A percentile compares a stretch with the other conserved stretches of the same genome.
phyloP scores from a whole-genome alignment of 2,329 filamentous ascomycete species.

The Verticillium dahliae region DNA sequence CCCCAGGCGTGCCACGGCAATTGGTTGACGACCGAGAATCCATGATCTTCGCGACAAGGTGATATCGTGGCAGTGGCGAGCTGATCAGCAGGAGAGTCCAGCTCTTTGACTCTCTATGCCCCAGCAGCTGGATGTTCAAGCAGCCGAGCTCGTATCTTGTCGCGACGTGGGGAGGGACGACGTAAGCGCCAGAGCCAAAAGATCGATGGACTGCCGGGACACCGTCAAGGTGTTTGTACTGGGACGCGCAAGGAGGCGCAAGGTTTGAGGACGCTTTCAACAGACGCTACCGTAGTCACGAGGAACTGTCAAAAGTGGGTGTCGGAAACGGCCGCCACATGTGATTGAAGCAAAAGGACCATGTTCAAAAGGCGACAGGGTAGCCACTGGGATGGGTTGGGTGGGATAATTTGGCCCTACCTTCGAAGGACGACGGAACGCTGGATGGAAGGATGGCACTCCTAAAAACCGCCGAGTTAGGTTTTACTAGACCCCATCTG shows the following conservation, averaged over 20 bases:
- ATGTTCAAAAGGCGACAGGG: not conserved
- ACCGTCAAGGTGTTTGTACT: not conserved
- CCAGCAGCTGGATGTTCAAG: not conserved
- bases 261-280: not conserved
- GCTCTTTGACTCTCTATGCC: not conserved
- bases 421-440: not conserved
- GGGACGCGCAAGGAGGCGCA: not conserved
- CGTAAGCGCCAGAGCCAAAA: not conserved
- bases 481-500: too few species aligned
- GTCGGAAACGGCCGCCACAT: not conserved
- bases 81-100: not conserved
- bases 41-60: not conserved
- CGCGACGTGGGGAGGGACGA: not conserved
- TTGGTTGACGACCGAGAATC: not conserved
- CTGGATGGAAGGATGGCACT: not conserved
- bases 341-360: not conserved
- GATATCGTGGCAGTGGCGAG: not conserved
- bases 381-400: not conserved
- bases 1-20: not conserved
- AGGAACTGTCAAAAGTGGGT: not conserved
- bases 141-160: not conserved
- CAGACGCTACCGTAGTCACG: not conserved
- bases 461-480: too few species aligned
- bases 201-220: not conserved
- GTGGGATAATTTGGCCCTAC: not conserved